phyloP scores from a whole-genome alignment of 139 green algal genomes.

The Chlorella sp. region DNA sequence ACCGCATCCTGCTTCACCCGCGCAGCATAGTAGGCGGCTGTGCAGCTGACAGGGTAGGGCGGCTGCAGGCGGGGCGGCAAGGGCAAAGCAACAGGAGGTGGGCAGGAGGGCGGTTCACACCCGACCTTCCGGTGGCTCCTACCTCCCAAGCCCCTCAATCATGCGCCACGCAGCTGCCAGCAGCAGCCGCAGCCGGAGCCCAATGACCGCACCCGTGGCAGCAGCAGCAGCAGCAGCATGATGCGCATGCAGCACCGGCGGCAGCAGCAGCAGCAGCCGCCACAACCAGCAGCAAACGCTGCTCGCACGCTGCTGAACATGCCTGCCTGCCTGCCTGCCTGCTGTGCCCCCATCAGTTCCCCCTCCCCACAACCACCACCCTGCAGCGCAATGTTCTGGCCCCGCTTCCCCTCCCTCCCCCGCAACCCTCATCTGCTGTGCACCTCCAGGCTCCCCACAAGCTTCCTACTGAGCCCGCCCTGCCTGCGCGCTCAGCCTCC shows the following conservation, averaged over 20 bases:
- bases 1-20: constrained; percentile 35
- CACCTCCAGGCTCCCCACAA: not conserved
- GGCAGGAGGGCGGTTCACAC: not conserved
- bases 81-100: not conserved
- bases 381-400: not conserved
- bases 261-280: too few species aligned
- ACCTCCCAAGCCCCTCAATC: too few species aligned
- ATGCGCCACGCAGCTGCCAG: not conserved
- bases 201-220: not conserved
- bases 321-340: too few species aligned
- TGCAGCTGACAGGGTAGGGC: constrained; percentile 54
- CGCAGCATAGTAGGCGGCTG: constrained; percentile 57
- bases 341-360: too few species aligned
- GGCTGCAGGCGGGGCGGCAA: not conserved
- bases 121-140: too few species aligned
- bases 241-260: too few species aligned
- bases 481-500: not conserved
- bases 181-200: not conserved
- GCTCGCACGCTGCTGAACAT: too few species aligned
- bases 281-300: too few species aligned
- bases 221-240: not conserved
- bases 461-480: not conserved
- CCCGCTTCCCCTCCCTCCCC: not conserved
- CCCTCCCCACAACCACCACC: too few species aligned
- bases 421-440: not conserved